Evolutionary conservation across 2,329 filamentous ascomycete species (phyloP), one percentile per base, ranked within the genome.

Genomic region (Aspergillaceae sp.): DNA sequence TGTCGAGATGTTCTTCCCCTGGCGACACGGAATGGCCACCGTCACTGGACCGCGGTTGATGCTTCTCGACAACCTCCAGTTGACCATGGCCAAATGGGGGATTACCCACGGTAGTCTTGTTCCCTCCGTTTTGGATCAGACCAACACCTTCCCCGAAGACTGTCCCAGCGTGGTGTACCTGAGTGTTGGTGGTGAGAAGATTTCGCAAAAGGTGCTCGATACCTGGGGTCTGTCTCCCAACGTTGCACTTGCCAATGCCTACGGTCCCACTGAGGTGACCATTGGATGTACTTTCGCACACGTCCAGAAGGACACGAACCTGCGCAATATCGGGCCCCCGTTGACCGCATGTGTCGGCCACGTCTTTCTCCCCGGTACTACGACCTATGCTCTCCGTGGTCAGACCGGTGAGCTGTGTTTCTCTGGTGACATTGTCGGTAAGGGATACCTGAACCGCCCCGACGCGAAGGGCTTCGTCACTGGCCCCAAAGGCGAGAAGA

Each of bases 201-300:
- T 66, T 26, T 58, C 62, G 1, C 54, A 65, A 44, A 56, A 52
- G 33, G 57, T 58, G 4, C 49, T 62, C n/a, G 59, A 63, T 48
- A 59, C 59, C 2, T 67, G 57, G 62, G 57, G 56, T 5, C 51
- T 52, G 4, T 51, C 49, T 2, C 49, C 54, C 1, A 44, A 54
- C 33, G 55, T 60, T 29, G 51, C 52, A 2, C 52, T 64, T 32
- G 54, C 56, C 7, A 65, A 66, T 43, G 62, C 58, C 1, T 66
- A 66, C 44, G 63, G 63, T 5, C 63, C 63, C 5, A 66, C 63
- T 1, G 63, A 66, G 41, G 55, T 56, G n/a, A 64, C 63, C 9
- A 62, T 66, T 34, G 61, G 60, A 4, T 63, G 61, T 29, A 62
- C 55, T n/a, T 60, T 58, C 32, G 50, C 55, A 7, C 53, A 51